A percentile compares a stretch with the other conserved stretches of the same genome.
Conservation (phyloP, 2,329 filamentous ascomycete genomes). For the Cladophialophora bantiana region DNA sequence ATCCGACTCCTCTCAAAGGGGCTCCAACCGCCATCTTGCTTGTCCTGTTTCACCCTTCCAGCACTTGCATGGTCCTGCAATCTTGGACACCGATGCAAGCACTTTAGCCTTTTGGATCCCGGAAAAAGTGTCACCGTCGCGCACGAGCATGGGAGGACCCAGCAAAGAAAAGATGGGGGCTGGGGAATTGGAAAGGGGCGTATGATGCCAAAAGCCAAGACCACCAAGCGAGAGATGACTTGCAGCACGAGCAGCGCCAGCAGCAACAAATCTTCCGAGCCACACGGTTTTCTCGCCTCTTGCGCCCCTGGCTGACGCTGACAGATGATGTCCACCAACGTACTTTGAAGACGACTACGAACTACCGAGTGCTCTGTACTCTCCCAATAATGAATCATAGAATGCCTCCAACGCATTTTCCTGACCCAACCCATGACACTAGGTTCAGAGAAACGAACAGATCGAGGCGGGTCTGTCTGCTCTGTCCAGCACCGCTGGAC, state of each 20-base stretch:
- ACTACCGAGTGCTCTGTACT: not conserved
- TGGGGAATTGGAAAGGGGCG: not conserved
- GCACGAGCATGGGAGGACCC: not conserved
- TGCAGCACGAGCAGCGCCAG: constrained; percentile 9
- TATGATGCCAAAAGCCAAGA: not conserved
- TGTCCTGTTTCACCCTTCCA: constrained; percentile 24
- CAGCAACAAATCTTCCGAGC: constrained; percentile 26
- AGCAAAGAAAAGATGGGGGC: constrained; percentile 16
- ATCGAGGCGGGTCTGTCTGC: too few species aligned
- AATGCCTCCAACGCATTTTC: too few species aligned
- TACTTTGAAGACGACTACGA: not conserved
- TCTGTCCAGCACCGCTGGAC: too few species aligned
- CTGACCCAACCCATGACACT: too few species aligned
- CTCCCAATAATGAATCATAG: not conserved
- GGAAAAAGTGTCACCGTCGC: not conserved
- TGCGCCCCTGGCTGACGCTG: constrained; percentile 5
- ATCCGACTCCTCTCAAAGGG: constrained; percentile 13
- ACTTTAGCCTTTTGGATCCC: constrained; percentile 19
- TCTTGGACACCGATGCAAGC: constrained; percentile 21
- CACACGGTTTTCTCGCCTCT: constrained; percentile 3
- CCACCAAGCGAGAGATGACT: constrained; percentile 18
- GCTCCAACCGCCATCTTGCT: constrained; percentile 1
- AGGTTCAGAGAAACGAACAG: too few species aligned
- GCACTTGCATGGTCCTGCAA: constrained; percentile 24
- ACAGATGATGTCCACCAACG: not conserved